phyloP scores from a whole-genome alignment of 2,329 filamentous ascomycete species.

The Botrytis elliptica region DNA sequence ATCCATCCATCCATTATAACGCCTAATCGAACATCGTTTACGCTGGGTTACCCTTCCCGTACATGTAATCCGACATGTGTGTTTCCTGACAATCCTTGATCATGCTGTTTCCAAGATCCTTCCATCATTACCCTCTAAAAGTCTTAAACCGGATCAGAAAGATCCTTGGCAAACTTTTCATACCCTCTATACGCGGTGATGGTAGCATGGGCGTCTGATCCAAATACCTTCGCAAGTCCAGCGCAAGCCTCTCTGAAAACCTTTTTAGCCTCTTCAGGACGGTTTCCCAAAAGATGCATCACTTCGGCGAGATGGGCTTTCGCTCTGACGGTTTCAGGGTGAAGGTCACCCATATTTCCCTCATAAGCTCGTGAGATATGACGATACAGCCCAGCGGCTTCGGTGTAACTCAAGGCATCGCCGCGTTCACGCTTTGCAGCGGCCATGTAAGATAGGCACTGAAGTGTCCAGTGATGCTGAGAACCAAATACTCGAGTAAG shows the following conservation, averaged over 20 bases:
- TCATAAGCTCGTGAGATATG: slow-evolving; percentile 29
- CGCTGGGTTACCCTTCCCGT: not conserved
- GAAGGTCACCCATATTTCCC: slow-evolving; percentile 29
- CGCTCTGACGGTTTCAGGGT: slow-evolving; percentile 33
- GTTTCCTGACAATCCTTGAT: not conserved
- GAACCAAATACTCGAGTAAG: slow-evolving; percentile 31
- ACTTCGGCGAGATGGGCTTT: slow-evolving; percentile 30
- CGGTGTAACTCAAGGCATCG: slow-evolving; percentile 24
- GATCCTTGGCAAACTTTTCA: slow-evolving; percentile 33
- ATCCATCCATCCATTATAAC: not conserved
- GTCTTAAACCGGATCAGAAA: slow-evolving; percentile 17
- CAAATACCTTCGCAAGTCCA: slow-evolving; percentile 30
- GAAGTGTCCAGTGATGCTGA: slow-evolving; percentile 32
- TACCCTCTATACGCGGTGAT: slow-evolving; percentile 31
- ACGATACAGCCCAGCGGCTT: slow-evolving; percentile 27
- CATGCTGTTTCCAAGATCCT: not conserved
- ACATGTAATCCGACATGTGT: not conserved
- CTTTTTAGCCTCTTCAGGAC: slow-evolving; percentile 30
- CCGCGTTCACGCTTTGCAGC: slow-evolving; percentile 31
- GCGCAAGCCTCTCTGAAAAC: slow-evolving; percentile 33
- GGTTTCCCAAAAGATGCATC: slow-evolving; percentile 24
- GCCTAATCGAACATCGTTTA: not conserved
- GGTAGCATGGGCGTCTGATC: slow-evolving; percentile 30
- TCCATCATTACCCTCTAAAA: not conserved
- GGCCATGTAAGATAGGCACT: slow-evolving; percentile 30